Base-by-base conservation (phyloP, 345 rosid species). In the Pugionium cornutum region DNA sequence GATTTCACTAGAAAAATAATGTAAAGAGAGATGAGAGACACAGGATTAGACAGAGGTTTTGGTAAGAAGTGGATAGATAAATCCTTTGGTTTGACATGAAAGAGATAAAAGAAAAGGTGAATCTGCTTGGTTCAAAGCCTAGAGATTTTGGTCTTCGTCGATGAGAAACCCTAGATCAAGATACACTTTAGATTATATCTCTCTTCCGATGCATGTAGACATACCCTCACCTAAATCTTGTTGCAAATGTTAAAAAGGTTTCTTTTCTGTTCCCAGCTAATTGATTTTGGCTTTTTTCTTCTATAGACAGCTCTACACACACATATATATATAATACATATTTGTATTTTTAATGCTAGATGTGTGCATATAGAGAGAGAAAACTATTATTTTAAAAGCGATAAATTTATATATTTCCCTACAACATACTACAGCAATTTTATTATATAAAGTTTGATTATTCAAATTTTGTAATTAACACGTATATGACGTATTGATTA, bases 121-220 rank as follows among this genome's bases (percentile, higher is more conserved):
- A 29, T 32, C 30, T 66, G 11, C 56, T 45, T 36, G 26, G 62
- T 52, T 66, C 60, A 58, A 73, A 73, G 50, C 57, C 53, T 36
- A 45, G 63, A 66, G 63, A 5, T 59, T 18, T 59, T 73, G 62
- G 67, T 73, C 9, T 73, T 33, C 43, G 29, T 64, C 6, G 2
- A 65, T 72, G 67, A 66, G 57, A 73, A 73, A 66, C 77, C 77
- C 77, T 73, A 73, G 68, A 73, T 53, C 72, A 73, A 66, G 49
- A 52, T 71, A 66, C 31, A 73, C 67, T 66, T 59, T 48, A 37
- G 53, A 63, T 32, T 57, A 43, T 58, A 48, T 72, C 52, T 60
- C 64, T 66, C 32, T 53, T 66, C 43, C 63, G 56, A 51, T 62
- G 45, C 46, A 65, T 52, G 41, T 59, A 66, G 62, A 73, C 63